Evolutionary conservation across 805 yeast species (phyloP).

Genomic region (Kluyveromyces aestuarii): DNA sequence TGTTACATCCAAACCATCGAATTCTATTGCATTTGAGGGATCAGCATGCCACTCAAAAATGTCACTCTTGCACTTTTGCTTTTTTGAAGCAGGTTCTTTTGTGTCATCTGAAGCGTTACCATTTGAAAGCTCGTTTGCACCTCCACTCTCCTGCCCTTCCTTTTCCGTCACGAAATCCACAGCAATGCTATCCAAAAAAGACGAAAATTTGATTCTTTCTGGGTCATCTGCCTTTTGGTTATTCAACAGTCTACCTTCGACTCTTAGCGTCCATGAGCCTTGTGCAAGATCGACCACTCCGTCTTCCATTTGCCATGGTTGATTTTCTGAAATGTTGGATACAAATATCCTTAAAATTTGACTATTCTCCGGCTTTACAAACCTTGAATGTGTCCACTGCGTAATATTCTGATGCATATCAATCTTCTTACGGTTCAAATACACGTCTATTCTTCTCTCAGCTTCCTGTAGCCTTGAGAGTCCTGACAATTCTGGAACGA

Average conservation of each 20-base stretch:
- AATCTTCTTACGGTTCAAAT: constrained; percentile 71
- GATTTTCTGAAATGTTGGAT: constrained; percentile 75
- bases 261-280: constrained; percentile 73
- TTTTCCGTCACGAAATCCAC: constrained; percentile 47
- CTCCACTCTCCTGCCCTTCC: constrained; percentile 10
- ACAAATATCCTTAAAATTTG: constrained; percentile 71
- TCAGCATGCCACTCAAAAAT: constrained; percentile 86
- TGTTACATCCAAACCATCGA: constrained; percentile 85
- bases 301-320: constrained; percentile 65
- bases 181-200: constrained; percentile 75
- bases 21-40: constrained; percentile 40
- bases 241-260: constrained; percentile 77
- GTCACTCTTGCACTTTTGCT: constrained; percentile 5
- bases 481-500: constrained; percentile 61
- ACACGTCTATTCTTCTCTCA: constrained; percentile 74
- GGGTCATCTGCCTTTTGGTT: constrained; percentile 39
- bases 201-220: constrained; percentile 54
- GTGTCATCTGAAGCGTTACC: constrained; percentile 20
- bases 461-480: constrained; percentile 67
- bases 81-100: constrained; percentile 16
- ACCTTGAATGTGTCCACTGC: constrained; percentile 35
- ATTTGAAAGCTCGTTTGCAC: neutral
- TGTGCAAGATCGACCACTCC: constrained; percentile 23
- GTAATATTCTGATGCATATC: constrained; percentile 70
- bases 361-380: constrained; percentile 35